Base-by-base conservation (phyloP, 139 green algal species). In the Chlamydomonas eustigma region DNA sequence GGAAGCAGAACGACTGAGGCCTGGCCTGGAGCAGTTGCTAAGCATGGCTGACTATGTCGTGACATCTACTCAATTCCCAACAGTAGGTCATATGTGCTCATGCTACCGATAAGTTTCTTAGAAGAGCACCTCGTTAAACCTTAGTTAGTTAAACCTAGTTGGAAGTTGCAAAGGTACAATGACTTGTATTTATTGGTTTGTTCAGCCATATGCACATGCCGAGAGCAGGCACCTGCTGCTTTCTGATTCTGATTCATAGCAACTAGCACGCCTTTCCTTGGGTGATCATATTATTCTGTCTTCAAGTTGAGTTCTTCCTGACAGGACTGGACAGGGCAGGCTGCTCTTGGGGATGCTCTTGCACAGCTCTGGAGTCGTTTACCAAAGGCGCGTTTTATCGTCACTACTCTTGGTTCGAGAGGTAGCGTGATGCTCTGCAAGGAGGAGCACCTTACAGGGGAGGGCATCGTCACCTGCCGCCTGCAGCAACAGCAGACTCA, bases 1-100 rank as follows among this genome's bases (percentile, higher is more conserved):
- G 64, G 95, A 98, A 71, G 95, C 83, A 0, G 95, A 98, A 85
- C 77, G 93, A 32, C 79, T 95, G 68, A 82, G 93, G 1, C 88
- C 91, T 0, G 76, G 83, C 38, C 86, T 97, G 74, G 83, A 95
- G 63, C 65, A 87, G 37, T 84, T 98, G 77, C 79, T 98, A 70
- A 34, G 66, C 1, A 37, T 86, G 22, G 94, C 93, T 1, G 91
- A 96, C 74, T 94, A 89, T 50, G 85, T 98, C 24, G 85, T 93
- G 37, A 96, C 90, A 5, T 97, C 92, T 2, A 81, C 86, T 1
- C 81, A 96, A 64, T 98, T 97, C 67, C 93, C 93, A 6, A 80
- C 91, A 77, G 86, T 79, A 72, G 22, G 28, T 6, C 25, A 33
- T 30, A 69, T 69, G n/a, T n/a, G n/a, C n/a, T n/a, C n/a, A n/a